Base-by-base conservation (phyloP, 164 flowering plant genomes). In the Vitis rotundifolia region DNA sequence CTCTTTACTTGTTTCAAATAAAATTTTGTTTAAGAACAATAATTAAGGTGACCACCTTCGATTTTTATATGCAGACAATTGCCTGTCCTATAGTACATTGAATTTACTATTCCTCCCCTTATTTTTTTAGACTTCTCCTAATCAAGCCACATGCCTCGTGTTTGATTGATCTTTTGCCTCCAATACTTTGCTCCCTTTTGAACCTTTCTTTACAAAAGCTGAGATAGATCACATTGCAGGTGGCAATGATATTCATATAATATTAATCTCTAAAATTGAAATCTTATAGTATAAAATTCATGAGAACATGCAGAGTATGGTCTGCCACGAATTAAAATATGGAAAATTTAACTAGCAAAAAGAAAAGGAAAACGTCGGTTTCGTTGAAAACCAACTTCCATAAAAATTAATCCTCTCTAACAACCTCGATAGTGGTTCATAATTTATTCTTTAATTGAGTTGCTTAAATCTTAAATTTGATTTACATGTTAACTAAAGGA, bases 111-210 rank as follows among this genome's bases (percentile, higher is more conserved):
- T 68, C 4, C 26, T 52, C 1, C 29, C 47, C 56, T 49, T 57
- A 14, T 1, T 15, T 61, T 68, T 55, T 47, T 16, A 59, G 73
- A 68, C 66, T 59, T 52, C 54, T 69, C 19, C 65, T 69, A 69
- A 64, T 74, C 73, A 37, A 53, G 29, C 62, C 77, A 69, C 77
- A 74, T 69, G 77, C 69, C 47, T 54, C 77, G 55, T 68, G 76
- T 68, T 73, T 63, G 64, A 50, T 73, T 68, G 68, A 68, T 3
- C n/a, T 49, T 52, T 54, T 60, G 18, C 9, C 9, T 72, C 44
- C 15, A 49, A 14, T 72, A 60, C 61, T 66, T 61, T 55, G 26
- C 54, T 58, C 13, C 48, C 2, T 9, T 55, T 5, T 66, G 44
- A 31, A 31, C 44, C 44, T 31, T 31, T 31, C n/a, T 29, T 8